Base-by-base conservation (phyloP, 139 green algal genomes). In the Chlamydomonas incerta region DNA sequence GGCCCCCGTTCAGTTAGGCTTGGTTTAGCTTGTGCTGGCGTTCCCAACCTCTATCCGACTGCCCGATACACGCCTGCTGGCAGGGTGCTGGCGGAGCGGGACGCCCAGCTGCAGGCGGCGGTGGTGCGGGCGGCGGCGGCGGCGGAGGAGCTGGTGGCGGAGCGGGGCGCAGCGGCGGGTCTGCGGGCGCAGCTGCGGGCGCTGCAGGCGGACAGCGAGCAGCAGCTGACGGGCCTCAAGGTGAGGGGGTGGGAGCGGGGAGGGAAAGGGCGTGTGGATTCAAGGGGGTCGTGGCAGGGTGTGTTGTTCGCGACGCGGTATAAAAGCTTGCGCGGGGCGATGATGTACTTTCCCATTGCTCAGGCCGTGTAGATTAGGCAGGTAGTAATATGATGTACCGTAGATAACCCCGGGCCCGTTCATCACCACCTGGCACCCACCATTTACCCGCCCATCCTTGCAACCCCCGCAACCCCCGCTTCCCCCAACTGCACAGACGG, bases 21-120 rank as follows among this genome's bases (percentile, higher is more conserved):
- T n/a, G n/a, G n/a, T n/a, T n/a, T n/a, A n/a, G n/a, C n/a, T n/a
- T n/a, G n/a, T n/a, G n/a, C n/a, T n/a, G n/a, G n/a, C n/a, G n/a
- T n/a, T n/a, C n/a, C n/a, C n/a, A n/a, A n/a, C n/a, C n/a, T n/a
- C n/a, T n/a, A n/a, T n/a, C n/a, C n/a, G n/a, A n/a, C n/a, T n/a
- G n/a, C n/a, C n/a, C n/a, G n/a, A n/a, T n/a, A n/a, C n/a, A n/a
- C n/a, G n/a, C n/a, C n/a, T n/a, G n/a, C n/a, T n/a, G n/a, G n/a
- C 77, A 84, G 77, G 34, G n/a, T n/a, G 1, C 46, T 84, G 46
- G 63, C 77, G 0, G 65, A 84, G 77, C 77, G 77, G 13, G 77
- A 65, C 34, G 41, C 47, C 9, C 35, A 84, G 77, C 63, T 84
- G 37, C 29, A 74, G 63, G 63, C 77, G 21, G 77, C 77, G 41